These are phyloP conservation scores for Microdochium bolleyi DNA, from an alignment of 2,329 filamentous ascomycete genomes.

Conservation along the genomic window DNA sequence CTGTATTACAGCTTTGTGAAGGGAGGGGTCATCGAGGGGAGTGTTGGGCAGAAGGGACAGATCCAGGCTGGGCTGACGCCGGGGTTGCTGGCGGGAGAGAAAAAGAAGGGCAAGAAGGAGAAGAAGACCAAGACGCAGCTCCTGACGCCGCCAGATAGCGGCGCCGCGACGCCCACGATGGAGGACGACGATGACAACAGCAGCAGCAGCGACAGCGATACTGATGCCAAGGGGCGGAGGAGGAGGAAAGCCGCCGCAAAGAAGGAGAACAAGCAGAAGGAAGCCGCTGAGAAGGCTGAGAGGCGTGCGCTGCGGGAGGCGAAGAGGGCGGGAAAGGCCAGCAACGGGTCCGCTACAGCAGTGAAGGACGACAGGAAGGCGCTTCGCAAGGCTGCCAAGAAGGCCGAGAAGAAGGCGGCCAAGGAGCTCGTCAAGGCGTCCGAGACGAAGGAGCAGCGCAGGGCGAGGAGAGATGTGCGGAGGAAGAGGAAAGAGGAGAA, in stretches of 20 bases:
- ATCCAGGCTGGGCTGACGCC: conserved; percentile 17
- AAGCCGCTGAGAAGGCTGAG: conserved; percentile 13
- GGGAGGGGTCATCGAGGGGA: conserved; percentile 71
- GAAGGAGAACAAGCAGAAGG: too few species aligned
- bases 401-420: conserved; percentile 27
- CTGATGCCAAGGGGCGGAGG: conserved; percentile 25
- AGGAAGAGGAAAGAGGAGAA: conserved; percentile 26
- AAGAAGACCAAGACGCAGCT: conserved; percentile 20
- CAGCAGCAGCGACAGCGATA: conserved; percentile 6
- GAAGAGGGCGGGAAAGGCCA: conserved; percentile 13
- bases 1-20: conserved; percentile 81
- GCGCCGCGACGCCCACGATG: conserved; percentile 8
- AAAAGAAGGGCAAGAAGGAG: conserved; percentile 13
- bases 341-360: not conserved
- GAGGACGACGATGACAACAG: conserved; percentile 8
- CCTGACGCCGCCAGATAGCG: not conserved
- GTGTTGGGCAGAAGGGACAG: conserved; percentile 32
- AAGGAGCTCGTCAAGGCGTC: conserved; percentile 30
- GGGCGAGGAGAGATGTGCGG: conserved; percentile 34
- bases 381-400: conserved; percentile 8
- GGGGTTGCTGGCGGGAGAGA: conserved; percentile 25
- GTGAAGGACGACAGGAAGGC: conserved; percentile 15
- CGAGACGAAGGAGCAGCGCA: conserved; percentile 38
- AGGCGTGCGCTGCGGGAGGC: conserved; percentile 14
- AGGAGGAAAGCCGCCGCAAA: too few species aligned